Base-by-base conservation (phyloP, 306 rosid species). In the Cajanus cajan region DNA sequence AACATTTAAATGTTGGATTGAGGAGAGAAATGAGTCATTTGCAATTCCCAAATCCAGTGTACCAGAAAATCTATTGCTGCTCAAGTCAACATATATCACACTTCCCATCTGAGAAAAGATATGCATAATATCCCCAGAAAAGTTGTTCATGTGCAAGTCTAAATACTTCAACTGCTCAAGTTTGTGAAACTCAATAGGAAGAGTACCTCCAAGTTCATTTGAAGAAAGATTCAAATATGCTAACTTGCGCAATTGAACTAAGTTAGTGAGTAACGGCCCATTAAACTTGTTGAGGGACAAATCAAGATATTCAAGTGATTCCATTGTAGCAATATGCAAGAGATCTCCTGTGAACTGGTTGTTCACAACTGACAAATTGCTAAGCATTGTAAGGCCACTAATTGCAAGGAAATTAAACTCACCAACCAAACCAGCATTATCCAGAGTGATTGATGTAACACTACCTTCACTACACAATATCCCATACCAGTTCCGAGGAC, bases 401-500 rank as follows among this genome's bases (percentile, higher is more conserved):
- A 92, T 78, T 40, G 96, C 92, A 33, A 55, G 45, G 73, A 92
- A 90, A 39, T 69, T 79, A 39, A 92, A 89, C 39, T 90, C 88
- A 14, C 97, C 96, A 31, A 83, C 91, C 73, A 92, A 78, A 55
- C 91, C 92, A 36, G 82, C 81, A 81, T 89, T 82, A n/a, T 90
- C 80, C 19, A 92, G 44, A 78, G 82, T 55, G 70, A 92, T 85
- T 12, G 96, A 88, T 78, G 77, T 58, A 10, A 92, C 92, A 73
- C 19, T 87, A 55, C 93, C 96, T 79, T 80, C 66, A 58, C 47
- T 83, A 72, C 96, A 92, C 10, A 65, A 21, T 64, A 92, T 43
- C 19, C 97, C 97, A 78, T 77, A 64, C 96, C 97, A 92, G 74
- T 86, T 85, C 73, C 33, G 81, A 54, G 97, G 96, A 76, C 97